Conservation (phyloP, 148 eudicot genomes). For the Heliamphora exappendiculata region DNA sequence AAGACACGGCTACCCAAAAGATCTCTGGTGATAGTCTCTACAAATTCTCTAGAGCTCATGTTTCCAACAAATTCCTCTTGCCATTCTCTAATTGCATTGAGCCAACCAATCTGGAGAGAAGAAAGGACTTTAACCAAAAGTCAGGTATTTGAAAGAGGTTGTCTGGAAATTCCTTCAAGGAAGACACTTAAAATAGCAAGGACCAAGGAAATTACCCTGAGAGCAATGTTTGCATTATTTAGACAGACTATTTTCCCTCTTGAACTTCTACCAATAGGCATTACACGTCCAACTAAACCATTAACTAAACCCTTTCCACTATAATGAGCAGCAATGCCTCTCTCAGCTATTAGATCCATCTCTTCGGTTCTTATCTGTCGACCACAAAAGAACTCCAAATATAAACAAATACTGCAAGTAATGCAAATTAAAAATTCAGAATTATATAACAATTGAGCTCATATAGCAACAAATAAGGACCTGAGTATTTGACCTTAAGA, state of each 20-base stretch:
- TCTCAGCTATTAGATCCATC: conserved; percentile 90
- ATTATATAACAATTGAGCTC: not conserved
- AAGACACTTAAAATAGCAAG: conserved; percentile 2
- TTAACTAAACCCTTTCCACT: conserved; percentile 64
- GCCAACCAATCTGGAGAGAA: conserved; percentile 83
- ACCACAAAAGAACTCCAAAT: conserved; percentile 1
- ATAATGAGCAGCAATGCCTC: conserved; percentile 96
- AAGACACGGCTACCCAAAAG: conserved; percentile 93
- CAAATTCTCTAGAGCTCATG: conserved; percentile 99
- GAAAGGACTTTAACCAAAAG: conserved; percentile 19
- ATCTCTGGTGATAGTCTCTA: conserved; percentile 88
- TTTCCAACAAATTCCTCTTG: conserved; percentile 98
- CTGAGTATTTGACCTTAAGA: conserved; percentile 1
- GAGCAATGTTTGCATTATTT: conserved; percentile 66
- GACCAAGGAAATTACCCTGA: conserved; percentile 56
- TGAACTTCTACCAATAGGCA: conserved; percentile 40
- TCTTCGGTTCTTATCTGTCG: conserved; percentile 91
- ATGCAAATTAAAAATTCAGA: not conserved
- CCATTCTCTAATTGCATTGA: conserved; percentile 97
- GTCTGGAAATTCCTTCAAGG: not conserved
- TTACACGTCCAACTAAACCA: conserved; percentile 49
- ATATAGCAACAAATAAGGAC: not conserved
- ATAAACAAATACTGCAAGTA: not conserved
- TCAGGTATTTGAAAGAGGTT: conserved; percentile 4
- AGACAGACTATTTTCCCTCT: conserved; percentile 61